These are phyloP conservation scores for Ceratocystiopsis brevicomis DNA, from an alignment of 2,329 filamentous ascomycete species.

Conservation along the genomic window DNA sequence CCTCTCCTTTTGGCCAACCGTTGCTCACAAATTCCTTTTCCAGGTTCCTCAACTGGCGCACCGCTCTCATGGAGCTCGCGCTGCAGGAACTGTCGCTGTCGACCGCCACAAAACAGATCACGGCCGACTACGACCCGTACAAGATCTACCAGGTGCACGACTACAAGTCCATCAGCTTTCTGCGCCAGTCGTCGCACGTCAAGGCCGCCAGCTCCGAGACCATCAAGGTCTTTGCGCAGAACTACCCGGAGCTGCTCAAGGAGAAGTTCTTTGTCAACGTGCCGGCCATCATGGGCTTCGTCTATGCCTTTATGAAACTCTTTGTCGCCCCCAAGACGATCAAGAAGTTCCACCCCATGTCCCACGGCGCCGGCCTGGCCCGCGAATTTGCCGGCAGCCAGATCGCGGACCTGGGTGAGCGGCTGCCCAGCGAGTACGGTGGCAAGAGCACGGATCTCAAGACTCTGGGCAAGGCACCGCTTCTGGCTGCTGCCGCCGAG, in stretches of 20 bases:
- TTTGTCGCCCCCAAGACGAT: conserved; percentile 56
- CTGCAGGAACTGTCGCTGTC: conserved; percentile 54
- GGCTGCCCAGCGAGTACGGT: conserved; percentile 60
- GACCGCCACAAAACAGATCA: conserved; percentile 49
- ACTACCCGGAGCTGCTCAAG: conserved; percentile 75
- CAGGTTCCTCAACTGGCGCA: conserved; percentile 79
- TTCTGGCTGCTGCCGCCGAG: conserved; percentile 7
- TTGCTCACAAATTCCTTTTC: background rate
- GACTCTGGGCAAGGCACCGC: conserved; percentile 10
- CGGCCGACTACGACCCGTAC: conserved; percentile 64
- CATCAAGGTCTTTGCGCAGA: conserved; percentile 60
- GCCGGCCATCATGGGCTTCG: conserved; percentile 76
- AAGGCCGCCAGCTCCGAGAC: conserved; percentile 62
- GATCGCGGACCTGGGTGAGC: conserved; percentile 36
- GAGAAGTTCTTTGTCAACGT: conserved; percentile 96
- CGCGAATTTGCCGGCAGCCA: conserved; percentile 33
- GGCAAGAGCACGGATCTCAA: conserved; percentile 36
- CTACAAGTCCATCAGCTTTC: conserved; percentile 73
- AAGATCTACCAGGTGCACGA: conserved; percentile 89
- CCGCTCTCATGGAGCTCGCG: conserved; percentile 76
- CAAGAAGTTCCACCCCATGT: conserved; percentile 63
- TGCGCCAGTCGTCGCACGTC: conserved; percentile 60
- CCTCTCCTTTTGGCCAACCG: background rate
- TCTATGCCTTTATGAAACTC: conserved; percentile 57
- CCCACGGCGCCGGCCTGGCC: conserved; percentile 51